These are phyloP conservation scores for Boletus patriciae DNA, from an alignment of 768 basidiomycete species.

Conservation along the genomic window DNA sequence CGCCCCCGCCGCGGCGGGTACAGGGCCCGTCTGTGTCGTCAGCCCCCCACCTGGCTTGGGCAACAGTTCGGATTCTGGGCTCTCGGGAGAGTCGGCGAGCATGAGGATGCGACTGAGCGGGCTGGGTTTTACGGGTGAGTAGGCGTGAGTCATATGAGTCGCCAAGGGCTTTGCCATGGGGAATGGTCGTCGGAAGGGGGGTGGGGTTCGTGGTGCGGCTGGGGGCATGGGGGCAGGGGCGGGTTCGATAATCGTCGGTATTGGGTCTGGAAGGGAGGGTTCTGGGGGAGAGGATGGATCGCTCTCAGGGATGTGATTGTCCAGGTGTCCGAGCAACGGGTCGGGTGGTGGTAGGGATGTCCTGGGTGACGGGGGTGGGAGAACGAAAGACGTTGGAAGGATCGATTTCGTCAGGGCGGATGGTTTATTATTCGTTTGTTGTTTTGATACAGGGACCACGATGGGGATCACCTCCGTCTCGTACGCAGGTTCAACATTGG, in stretches of 20 bases:
- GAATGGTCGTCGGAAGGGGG: constrained; percentile 47
- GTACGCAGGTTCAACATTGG: constrained; percentile 43
- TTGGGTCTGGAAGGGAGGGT: constrained; percentile 10
- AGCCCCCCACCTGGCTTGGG: constrained; percentile 16
- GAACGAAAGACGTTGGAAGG: constrained; percentile 68
- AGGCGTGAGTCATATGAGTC: constrained; percentile 72
- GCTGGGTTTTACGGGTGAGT: constrained; percentile 78
- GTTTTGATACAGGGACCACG: constrained; percentile 31
- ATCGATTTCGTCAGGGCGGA: constrained; percentile 43
- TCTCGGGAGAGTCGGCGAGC: constrained; percentile 61
- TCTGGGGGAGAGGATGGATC: constrained; percentile 5
- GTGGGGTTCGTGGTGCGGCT: constrained; percentile 22
- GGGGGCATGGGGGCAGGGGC: neutral
- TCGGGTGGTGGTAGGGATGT: constrained; percentile 54
- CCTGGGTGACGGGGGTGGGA: constrained; percentile 75
- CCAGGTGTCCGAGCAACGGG: constrained; percentile 33
- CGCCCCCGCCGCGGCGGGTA: constrained; percentile 6
- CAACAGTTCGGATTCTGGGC: constrained; percentile 25
- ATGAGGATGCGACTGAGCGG: constrained; percentile 78
- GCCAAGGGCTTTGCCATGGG: constrained; percentile 72
- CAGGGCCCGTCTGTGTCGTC: constrained; percentile 24
- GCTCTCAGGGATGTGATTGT: constrained; percentile 20
- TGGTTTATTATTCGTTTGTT: constrained; percentile 17
- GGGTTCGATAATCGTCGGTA: constrained; percentile 26
- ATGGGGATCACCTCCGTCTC: constrained; percentile 52